Conservation (phyloP, 768 basidiomycete species). For the Rhodotorula diobovata region DNA sequence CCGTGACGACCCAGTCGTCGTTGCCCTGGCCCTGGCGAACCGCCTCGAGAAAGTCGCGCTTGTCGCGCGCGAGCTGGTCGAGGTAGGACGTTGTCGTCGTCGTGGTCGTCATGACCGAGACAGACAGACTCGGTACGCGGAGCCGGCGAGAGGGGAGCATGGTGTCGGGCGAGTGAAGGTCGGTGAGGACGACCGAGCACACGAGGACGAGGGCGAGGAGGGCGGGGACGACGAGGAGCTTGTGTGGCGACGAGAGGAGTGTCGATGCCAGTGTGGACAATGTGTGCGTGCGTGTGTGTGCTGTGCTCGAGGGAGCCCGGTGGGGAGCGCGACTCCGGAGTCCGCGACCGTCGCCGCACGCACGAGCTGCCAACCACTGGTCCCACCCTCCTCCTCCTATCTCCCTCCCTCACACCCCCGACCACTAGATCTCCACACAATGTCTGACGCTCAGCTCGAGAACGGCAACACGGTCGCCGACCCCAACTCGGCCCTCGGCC, state of each 20-base stretch:
- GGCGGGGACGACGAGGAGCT: not conserved
- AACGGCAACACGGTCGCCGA: constrained; percentile 5
- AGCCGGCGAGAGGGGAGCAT: constrained; percentile 7
- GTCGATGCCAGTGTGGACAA: not conserved
- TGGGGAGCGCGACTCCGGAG: no score
- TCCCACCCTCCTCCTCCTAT: not conserved
- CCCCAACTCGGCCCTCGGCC: constrained; percentile 10
- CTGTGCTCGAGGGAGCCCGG: not conserved
- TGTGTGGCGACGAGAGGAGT: not conserved
- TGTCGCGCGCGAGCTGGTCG: constrained; percentile 42
- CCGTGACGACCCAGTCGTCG: constrained; percentile 71
- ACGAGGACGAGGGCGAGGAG: not conserved
- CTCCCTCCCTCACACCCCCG: not conserved
- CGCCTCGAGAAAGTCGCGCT: constrained; percentile 61
- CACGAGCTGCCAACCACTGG: no score
- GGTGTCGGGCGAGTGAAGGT: not conserved
- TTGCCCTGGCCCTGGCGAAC: constrained; percentile 52
- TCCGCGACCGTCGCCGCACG: no score
- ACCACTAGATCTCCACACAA: no score
- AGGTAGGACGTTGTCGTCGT: not conserved
- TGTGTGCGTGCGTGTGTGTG: no score
- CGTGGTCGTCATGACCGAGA: not conserved
- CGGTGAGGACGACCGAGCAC: not conserved
- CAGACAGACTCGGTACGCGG: not conserved
- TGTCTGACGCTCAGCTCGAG: not conserved